Base-by-base conservation (phyloP, 106 monocot genomes). In the Posidonia australis region DNA sequence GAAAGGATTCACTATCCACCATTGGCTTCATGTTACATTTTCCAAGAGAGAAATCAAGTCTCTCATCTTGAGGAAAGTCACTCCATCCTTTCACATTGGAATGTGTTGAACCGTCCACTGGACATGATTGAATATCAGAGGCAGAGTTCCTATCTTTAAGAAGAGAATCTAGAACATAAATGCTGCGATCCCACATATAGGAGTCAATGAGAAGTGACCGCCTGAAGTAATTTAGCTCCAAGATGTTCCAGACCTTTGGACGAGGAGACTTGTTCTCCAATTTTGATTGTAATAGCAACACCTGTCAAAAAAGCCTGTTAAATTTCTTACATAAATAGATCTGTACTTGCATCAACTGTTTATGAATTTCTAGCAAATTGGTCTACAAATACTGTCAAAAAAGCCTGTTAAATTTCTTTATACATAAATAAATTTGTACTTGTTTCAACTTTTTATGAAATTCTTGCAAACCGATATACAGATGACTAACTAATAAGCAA, bases 221-320 rank as follows among this genome's bases (percentile, higher is more conserved):
- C 63, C 74, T 84, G 62, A 90, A 52, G 13, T 65, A 69, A 61
- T 90, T 96, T 29, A 96, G 78, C 70, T 90, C 80, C 55, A 90
- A 72, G 27, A 96, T 67, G 70, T 87, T 77, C 56, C 75, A 46
- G 24, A 58, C 16, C 27, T 54, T 67, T 43, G 30, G 48, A 10
- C 74, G 69, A 83, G 36, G 26, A 79, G 66, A 32, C 70, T 81
- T 80, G 66, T 70, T 49, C 62, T 52, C 43, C 44, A 63, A 2
- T 0, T 44, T 27, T 14, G 58, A 2, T 27, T 26, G 58, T 58
- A 58, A 29, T 10, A 58, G 30, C 14, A 58, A 29, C 1, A 28
- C 28, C 58, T 58, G 58, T 27, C 14, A 7, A 58, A 4, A 16
- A 16, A 20, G 11, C 23, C 19, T 21, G 23, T 54, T 11, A 19